Evolutionary conservation across 768 basidiomycete species (phyloP).

Genomic region (Tricholomella constricta): DNA sequence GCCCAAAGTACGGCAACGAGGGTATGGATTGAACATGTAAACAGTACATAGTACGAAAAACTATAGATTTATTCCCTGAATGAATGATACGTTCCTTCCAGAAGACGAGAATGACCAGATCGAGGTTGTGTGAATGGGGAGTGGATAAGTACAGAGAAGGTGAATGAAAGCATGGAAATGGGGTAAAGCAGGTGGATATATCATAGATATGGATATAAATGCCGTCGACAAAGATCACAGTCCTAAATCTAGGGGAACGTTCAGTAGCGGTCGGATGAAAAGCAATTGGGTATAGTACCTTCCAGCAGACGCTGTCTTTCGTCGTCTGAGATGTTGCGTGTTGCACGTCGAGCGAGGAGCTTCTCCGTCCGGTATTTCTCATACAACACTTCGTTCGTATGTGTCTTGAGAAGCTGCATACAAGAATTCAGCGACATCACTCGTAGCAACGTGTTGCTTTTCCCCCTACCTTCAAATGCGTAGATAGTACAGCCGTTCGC

Average conservation of each 20-base stretch:
- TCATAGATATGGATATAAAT: slow-evolving; percentile 11
- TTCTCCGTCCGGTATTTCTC: slow-evolving; percentile 94
- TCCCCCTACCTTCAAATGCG: slow-evolving; percentile 79
- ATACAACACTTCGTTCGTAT: slow-evolving; percentile 88
- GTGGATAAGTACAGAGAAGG: slow-evolving; percentile 9
- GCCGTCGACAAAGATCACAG: slow-evolving; percentile 32
- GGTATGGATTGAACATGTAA: slow-evolving; percentile 7
- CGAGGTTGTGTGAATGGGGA: not conserved
- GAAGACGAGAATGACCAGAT: slow-evolving; percentile 8
- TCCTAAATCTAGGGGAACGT: slow-evolving; percentile 41
- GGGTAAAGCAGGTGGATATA: slow-evolving; percentile 15
- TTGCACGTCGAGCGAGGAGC: slow-evolving; percentile 82
- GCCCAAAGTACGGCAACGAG: not conserved
- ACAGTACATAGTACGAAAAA: slow-evolving; percentile 9
- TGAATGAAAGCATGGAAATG: slow-evolving; percentile 11
- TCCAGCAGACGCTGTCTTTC: slow-evolving; percentile 72
- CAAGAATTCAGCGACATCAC: not conserved
- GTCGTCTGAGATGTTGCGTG: slow-evolving; percentile 74
- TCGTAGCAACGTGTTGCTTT: not conserved
- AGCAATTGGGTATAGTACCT: slow-evolving; percentile 44
- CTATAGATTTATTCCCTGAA: not conserved
- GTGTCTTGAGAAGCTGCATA: slow-evolving; percentile 71
- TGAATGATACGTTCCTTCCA: slow-evolving; percentile 15
- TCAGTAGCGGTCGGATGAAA: not conserved
- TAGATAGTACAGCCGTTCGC: slow-evolving; percentile 80